These are phyloP conservation scores for Trametes polyzona DNA, from an alignment of 1,284 basidiomycete species.

Conservation along the genomic window DNA sequence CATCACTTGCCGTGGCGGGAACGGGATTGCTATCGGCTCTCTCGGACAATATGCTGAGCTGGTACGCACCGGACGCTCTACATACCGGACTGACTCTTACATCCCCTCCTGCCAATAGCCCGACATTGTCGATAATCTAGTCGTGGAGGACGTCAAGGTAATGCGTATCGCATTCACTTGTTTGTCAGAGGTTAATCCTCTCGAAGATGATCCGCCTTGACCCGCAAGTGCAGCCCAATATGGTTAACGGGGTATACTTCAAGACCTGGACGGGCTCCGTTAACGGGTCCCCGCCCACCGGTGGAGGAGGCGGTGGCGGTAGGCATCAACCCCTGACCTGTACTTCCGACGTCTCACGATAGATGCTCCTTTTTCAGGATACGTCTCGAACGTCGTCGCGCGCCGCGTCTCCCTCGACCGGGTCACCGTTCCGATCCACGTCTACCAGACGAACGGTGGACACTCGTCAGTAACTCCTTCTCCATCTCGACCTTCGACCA, in stretches of 20 bases:
- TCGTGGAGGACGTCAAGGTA: constrained; percentile 55
- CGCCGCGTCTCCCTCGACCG: constrained; percentile 50
- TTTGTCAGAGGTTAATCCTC: background rate
- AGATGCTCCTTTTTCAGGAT: constrained; percentile 45
- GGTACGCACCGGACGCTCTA: constrained; percentile 35
- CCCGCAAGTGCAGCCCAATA: constrained; percentile 55
- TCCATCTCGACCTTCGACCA: background rate
- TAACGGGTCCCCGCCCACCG: constrained; percentile 61
- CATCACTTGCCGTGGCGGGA: constrained; percentile 63
- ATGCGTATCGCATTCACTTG: background rate
- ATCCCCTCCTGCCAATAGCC: constrained; percentile 32
- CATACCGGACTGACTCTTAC: background rate
- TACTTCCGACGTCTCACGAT: background rate
- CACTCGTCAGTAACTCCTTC: constrained; percentile 48
- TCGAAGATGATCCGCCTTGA: constrained; percentile 50
- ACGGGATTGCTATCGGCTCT: constrained; percentile 67
- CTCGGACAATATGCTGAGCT: constrained; percentile 62
- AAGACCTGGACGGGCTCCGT: constrained; percentile 63
- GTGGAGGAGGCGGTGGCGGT: constrained; percentile 63
- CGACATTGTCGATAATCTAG: constrained; percentile 60
- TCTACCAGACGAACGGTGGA: constrained; percentile 59
- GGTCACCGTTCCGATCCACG: constrained; percentile 48
- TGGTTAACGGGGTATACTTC: constrained; percentile 60
- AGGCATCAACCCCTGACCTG: background rate
- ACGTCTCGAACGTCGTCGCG: constrained; percentile 54